Evolutionary conservation across 1,284 basidiomycete genomes (phyloP).

Genomic region (Cryptococcus sp.): DNA sequence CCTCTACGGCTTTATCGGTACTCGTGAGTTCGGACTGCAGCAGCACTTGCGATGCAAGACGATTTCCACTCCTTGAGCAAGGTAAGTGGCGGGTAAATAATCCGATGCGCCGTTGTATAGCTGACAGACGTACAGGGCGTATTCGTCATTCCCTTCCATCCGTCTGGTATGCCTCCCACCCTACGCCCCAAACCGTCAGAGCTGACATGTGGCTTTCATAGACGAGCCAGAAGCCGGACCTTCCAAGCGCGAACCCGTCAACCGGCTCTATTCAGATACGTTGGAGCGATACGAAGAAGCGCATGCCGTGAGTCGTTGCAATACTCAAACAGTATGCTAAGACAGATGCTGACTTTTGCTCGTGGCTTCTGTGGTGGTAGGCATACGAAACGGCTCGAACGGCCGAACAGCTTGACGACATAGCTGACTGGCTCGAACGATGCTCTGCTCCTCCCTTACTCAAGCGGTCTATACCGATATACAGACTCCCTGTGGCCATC

Average conservation of each 20-base stretch:
- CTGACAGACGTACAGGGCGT: slow-evolving; percentile 33
- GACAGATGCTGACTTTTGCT: background rate
- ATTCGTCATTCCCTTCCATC: slow-evolving; percentile 36
- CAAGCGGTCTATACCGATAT: slow-evolving; percentile 15
- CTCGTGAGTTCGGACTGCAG: background rate
- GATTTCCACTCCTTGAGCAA: slow-evolving; percentile 40
- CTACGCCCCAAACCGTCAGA: background rate
- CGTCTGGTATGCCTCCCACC: slow-evolving; percentile 4
- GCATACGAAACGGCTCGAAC: slow-evolving; percentile 27
- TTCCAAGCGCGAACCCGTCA: slow-evolving; percentile 23
- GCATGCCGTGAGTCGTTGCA: slow-evolving; percentile 18
- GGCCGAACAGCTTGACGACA: slow-evolving; percentile 37
- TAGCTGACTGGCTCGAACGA: slow-evolving; percentile 39
- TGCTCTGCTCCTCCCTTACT: slow-evolving; percentile 22
- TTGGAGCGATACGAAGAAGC: slow-evolving; percentile 21
- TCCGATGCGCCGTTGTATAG: background rate
- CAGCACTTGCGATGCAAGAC: slow-evolving; percentile 21
- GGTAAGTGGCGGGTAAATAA: slow-evolving; percentile 16
- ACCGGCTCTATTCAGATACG: slow-evolving; percentile 24
- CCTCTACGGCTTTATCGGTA: too few species aligned
- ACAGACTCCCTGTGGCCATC: slow-evolving; percentile 37
- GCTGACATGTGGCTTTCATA: background rate
- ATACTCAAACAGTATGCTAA: background rate
- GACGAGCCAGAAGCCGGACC: slow-evolving; percentile 19
- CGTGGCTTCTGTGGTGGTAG: slow-evolving; percentile 10